phyloP scores from a whole-genome alignment of 164 flowering plant genomes.

The Kingdonia uniflora region DNA sequence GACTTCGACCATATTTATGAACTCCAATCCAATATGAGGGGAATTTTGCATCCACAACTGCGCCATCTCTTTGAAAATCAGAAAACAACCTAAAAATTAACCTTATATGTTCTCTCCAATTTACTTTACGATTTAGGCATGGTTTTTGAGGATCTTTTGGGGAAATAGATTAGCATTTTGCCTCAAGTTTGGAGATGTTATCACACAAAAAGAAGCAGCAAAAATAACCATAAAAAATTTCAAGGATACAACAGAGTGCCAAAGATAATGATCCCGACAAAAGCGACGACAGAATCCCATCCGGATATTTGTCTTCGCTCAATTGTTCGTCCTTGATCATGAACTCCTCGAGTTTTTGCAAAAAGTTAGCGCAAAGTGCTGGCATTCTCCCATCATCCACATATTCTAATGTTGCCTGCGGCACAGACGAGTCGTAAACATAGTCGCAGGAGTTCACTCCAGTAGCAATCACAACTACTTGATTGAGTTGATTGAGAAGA shows the following conservation, averaged over 20 bases:
- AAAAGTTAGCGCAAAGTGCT: slow-evolving; percentile 26
- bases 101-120: no score
- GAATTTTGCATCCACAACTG: no score
- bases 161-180: no score
- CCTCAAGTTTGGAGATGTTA: no score
- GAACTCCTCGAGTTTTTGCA: slow-evolving; percentile 71
- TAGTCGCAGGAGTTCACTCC: slow-evolving; percentile 73
- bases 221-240: background rate
- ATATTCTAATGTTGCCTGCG: slow-evolving; percentile 18
- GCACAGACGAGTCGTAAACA: slow-evolving; percentile 59
- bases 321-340: slow-evolving; percentile 43
- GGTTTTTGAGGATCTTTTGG: no score
- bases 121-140: no score
- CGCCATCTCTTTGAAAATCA: no score
- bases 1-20: no score
- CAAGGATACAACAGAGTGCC: slow-evolving; percentile 97
- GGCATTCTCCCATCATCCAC: slow-evolving; percentile 35
- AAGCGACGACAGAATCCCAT: slow-evolving; percentile 39
- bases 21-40: no score
- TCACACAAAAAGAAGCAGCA: background rate
- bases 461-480: slow-evolving; percentile 79
- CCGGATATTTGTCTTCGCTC: slow-evolving; percentile 24
- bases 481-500: slow-evolving; percentile 75
- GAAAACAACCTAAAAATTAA: no score
- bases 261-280: slow-evolving; percentile 86